phyloP scores from a whole-genome alignment of 805 yeast genomes.

The Phaffomyces antillensis region DNA sequence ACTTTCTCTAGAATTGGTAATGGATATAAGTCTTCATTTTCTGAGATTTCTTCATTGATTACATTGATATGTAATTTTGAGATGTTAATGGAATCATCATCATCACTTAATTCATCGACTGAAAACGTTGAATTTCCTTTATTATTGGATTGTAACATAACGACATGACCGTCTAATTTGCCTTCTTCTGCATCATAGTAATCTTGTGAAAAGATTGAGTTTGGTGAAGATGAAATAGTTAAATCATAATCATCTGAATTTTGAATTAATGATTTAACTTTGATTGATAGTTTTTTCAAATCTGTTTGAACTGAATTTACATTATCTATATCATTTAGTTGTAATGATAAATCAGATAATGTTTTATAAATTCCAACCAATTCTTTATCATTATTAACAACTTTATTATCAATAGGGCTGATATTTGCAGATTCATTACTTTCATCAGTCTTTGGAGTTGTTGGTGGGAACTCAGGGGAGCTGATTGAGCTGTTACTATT shows the following conservation, averaged over 20 bases:
- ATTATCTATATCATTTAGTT: conserved; percentile 4
- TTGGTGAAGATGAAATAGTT: conserved; percentile 12
- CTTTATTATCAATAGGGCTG: no score
- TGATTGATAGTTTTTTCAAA: background rate
- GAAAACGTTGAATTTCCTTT: conserved; percentile 7
- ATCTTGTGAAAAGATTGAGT: conserved; percentile 40
- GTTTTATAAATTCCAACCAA: background rate
- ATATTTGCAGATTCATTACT: background rate
- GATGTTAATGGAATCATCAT: conserved; percentile 19
- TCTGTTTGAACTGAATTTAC: background rate
- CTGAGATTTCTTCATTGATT: background rate
- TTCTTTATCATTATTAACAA: background rate
- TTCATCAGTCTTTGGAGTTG: background rate
- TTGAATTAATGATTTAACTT: conserved; percentile 4
- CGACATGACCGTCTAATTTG: conserved; percentile 16
- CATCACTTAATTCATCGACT: conserved; percentile 22
- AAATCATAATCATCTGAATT: background rate
- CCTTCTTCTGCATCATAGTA: conserved; percentile 66
- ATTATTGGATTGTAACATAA: conserved; percentile 7
- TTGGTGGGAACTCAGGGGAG: conserved; percentile 4
- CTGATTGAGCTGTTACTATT: background rate
- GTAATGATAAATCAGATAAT: background rate
- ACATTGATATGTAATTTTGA: conserved; percentile 9
- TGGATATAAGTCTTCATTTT: conserved; percentile 50
- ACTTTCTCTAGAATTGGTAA: conserved; percentile 43